Evolutionary conservation across 371 early-diverging fungal genomes (phyloP).

Genomic region (Apophysomyces variabilis): DNA sequence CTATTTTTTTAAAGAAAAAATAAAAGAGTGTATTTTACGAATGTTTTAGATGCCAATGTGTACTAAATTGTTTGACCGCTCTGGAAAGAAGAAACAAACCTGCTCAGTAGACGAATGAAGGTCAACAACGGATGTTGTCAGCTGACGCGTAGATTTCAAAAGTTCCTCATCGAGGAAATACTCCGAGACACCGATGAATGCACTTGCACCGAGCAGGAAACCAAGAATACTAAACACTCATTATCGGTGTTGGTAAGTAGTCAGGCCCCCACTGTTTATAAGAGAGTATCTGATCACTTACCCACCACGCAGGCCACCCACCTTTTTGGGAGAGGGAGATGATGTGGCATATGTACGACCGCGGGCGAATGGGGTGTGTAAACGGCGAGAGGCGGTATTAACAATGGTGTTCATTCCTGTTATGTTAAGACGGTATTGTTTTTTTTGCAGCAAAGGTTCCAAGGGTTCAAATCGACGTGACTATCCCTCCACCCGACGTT

Average conservation of each 20-base stretch:
- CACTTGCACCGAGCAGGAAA: constrained; percentile 21
- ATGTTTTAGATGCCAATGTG: neutral
- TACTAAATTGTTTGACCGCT: neutral
- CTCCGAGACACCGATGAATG: constrained; percentile 22
- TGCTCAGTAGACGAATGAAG: constrained; percentile 22
- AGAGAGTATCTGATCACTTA: neutral
- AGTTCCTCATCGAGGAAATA: constrained; percentile 24
- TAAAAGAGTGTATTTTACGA: no score
- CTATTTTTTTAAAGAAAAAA: no score
- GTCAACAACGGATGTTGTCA: constrained; percentile 25
- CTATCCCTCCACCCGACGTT: neutral
- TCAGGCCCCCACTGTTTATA: no score
- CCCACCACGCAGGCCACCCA: constrained; percentile 21
- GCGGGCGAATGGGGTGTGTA: neutral
- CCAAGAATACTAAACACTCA: constrained; percentile 17
- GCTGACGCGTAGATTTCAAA: constrained; percentile 25
- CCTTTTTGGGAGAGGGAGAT: neutral
- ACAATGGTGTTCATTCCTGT: neutral
- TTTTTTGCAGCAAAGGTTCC: neutral
- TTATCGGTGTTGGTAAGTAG: no score
- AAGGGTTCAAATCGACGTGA: neutral
- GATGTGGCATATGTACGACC: neutral
- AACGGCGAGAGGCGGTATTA: constrained; percentile 1
- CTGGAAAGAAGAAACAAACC: neutral
- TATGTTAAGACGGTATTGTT: neutral